Evolutionary conservation across 805 yeast species (phyloP).

Genomic region (Tetrapisispora taiwanensis): DNA sequence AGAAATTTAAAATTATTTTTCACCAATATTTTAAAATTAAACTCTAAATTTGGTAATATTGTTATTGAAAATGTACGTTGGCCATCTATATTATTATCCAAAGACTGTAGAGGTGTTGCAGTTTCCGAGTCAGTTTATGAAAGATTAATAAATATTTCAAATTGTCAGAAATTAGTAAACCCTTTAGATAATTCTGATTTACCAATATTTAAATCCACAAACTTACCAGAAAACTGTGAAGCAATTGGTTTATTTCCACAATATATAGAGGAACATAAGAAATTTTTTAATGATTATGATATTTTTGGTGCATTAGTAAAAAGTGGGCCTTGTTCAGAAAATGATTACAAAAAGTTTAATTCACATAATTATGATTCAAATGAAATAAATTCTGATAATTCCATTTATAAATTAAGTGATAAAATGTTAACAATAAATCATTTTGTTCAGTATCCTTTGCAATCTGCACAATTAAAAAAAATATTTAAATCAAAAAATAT

Average conservation of each 20-base stretch:
- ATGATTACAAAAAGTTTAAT: neutral
- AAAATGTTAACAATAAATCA: neutral
- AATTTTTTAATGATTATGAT: slow-evolving; percentile 9
- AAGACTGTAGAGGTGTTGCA: slow-evolving; percentile 20
- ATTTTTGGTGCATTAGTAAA: slow-evolving; percentile 7
- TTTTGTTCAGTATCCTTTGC: neutral
- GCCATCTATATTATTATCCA: slow-evolving; percentile 14
- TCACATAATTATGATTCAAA: neutral
- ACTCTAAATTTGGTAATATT: neutral
- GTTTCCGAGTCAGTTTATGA: slow-evolving; percentile 7
- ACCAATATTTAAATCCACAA: slow-evolving; percentile 8
- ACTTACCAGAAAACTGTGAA: slow-evolving; percentile 9
- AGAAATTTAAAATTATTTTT: neutral
- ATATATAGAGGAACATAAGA: slow-evolving; percentile 9
- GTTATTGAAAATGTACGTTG: slow-evolving; percentile 7
- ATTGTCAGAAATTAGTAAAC: slow-evolving; percentile 5
- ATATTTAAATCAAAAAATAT: slow-evolving; percentile 5
- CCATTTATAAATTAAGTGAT: neutral
- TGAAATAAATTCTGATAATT: neutral
- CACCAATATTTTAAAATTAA: neutral
- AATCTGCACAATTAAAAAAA: slow-evolving; percentile 2
- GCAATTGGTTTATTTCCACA: slow-evolving; percentile 22
- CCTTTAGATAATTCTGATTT: slow-evolving; percentile 12
- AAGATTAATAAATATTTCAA: slow-evolving; percentile 1
- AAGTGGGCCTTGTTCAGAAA: neutral